Evolutionary conservation across 306 rosid species (phyloP), one percentile per base, ranked within the genome.

Genomic region (Prunus mume): DNA sequence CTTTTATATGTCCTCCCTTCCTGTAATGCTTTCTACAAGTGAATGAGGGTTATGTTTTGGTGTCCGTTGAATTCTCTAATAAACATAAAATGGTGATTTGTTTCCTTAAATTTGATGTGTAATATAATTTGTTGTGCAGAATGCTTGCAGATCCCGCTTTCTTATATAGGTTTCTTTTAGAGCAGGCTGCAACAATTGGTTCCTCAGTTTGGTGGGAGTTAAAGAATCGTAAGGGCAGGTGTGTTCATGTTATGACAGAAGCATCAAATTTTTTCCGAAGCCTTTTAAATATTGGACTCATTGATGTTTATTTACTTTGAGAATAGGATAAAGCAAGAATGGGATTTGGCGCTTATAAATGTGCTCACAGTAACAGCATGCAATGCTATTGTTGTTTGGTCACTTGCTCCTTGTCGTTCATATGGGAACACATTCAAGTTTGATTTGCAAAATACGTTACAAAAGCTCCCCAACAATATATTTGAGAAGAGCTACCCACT

Each of bases 131-230:
- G 46, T 74, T 79, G 62, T 70, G 41, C 99, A 96, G 98, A 90
- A 88, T 96, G 96, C 85, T 96, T 74, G 99, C 98, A 74, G 99
- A 96, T 84, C 98, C 99, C 71, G 89, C 99, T 65, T 96, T 96
- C 79, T 58, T 92, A 74, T 90, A 88, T 84, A 90, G 82, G 86
- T 74, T 96, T 87, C 86, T 91, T 61, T 88, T 96, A 62, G 99
- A 96, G 86, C 88, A 92, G 84, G 93, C 80, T 76, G 86, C 93
- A 47, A 90, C 99, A 49, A 86, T 96, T 74, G 93, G 97, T 52
- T 89, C 82, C 65, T 87, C 98, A 11, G 89, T 88, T 75, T 93
- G 96, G 97, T 96, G 98, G 97, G 99, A 96, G 82, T 7, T 96
- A 68, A 89, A 89, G 88, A 92, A 87, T 70, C 93, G 99, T 66